Base-by-base conservation (phyloP, 176 grass and related monocot genomes). In the Triticum turgidum region DNA sequence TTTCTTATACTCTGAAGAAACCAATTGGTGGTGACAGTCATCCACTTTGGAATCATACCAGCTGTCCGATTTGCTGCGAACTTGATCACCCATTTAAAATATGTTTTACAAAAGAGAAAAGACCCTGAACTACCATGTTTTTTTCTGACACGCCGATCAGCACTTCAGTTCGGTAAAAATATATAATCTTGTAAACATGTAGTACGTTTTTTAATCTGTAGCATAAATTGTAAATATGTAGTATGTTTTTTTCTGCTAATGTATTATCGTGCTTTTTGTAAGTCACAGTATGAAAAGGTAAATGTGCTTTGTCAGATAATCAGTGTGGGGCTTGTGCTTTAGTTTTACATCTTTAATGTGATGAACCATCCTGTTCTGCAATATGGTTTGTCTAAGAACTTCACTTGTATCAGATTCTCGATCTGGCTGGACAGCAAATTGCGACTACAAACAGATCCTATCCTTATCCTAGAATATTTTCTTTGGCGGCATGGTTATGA, bases 361-460 rank as follows among this genome's bases (percentile, higher is more conserved):
- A 7, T 80, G 20, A 73, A 70, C 17, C 33, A 45, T 56, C 32
- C 38, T 71, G 21, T 64, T 81, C 84, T 63, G 22, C 52, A 63
- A 52, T 65, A 17, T 62, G 9, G 11, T 24, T 51, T 35, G 0
- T 41, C 62, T 86, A 77, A 88, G 7, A 29, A 77, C 30, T 65
- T 81, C 38, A 69, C 56, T 83, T 80, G 35, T 87, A 30, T 80
- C 90, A 99, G 97, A 89, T 99, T 94, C 85, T 99, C 97, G 83
- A 99, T 99, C 42, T 99, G 97, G 97, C 77, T 99, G 24, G 97
- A 99, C 83, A 99, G 97, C 88, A 99, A 99, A 90, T 76, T 99
- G 89, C 89, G 97, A 61, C 87, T 99, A 44, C 97, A 99, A 63
- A 96, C 45, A 74, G 97, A 99, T 88, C 97, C 97, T 72, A 96